These are phyloP conservation scores for Trametopsis cervina DNA, from an alignment of 768 basidiomycete species.

Conservation along the genomic window DNA sequence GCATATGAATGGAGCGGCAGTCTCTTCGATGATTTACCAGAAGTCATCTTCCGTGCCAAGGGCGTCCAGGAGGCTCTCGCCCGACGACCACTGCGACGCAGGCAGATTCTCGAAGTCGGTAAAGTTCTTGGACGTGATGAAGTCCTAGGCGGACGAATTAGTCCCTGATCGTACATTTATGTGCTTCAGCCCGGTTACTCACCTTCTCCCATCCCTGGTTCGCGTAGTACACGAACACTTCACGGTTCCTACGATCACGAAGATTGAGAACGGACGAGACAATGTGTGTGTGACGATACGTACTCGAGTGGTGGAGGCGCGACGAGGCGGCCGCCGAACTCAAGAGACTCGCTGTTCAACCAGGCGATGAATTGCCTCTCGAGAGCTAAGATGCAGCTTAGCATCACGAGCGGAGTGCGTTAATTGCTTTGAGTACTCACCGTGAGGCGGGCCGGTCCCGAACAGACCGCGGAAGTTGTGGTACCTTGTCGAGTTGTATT, in stretches of 20 bases:
- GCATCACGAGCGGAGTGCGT: neutral
- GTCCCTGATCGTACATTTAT: too few relatives aligned
- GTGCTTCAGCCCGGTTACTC: too few relatives aligned
- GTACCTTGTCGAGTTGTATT: neutral
- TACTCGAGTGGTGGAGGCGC: conserved; percentile 19
- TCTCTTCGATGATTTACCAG: too few relatives aligned
- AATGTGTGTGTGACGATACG: neutral
- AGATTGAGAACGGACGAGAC: neutral
- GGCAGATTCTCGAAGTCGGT: neutral
- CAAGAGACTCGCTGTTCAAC: conserved; percentile 18
- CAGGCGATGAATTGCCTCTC: conserved; percentile 17
- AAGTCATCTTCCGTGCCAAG: neutral
- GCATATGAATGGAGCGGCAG: too few relatives aligned
- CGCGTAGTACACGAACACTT: conserved; percentile 4
- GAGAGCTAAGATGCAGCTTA: conserved; percentile 11
- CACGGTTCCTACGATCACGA: conserved; percentile 5
- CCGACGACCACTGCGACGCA: neutral
- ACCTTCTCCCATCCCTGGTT: conserved; percentile 5
- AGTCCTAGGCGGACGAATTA: neutral
- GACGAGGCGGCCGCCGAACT: conserved; percentile 19
- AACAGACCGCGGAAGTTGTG: conserved; percentile 1
- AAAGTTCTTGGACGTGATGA: neutral
- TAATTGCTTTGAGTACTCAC: neutral
- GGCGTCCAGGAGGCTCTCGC: neutral
- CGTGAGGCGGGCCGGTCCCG: neutral